Conservation (phyloP, 306 rosid genomes). For the Rosa multiflora region DNA sequence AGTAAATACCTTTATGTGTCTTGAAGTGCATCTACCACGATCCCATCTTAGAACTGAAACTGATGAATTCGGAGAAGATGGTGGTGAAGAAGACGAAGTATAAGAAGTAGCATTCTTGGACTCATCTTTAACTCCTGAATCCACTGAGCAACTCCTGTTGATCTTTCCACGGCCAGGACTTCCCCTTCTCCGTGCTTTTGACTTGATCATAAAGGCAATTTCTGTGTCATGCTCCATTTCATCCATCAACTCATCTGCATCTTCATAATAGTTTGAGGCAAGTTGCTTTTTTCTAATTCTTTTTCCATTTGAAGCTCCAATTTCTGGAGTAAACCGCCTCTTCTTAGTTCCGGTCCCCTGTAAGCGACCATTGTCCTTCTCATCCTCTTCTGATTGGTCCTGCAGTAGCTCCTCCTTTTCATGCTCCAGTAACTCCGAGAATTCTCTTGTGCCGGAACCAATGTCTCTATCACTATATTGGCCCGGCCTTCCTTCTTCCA, state of each 20-base stretch:
- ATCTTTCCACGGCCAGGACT: constrained; percentile 12
- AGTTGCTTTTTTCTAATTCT: constrained; percentile 25
- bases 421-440: constrained; percentile 14
- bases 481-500: constrained; percentile 24
- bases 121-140: constrained; percentile 7
- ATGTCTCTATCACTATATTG: constrained; percentile 21
- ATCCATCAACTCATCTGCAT: constrained; percentile 9
- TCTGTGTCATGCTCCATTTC: constrained; percentile 32
- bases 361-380: background rate
- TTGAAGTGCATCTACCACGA: constrained; percentile 4
- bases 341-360: constrained; percentile 22
- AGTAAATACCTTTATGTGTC: constrained; percentile 19
- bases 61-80: constrained; percentile 21
- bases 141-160: constrained; percentile 18
- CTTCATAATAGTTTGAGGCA: constrained; percentile 3
- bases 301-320: constrained; percentile 4
- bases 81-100: constrained; percentile 23
- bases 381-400: constrained; percentile 25
- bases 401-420: constrained; percentile 11
- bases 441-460: constrained; percentile 26
- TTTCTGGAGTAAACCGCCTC: constrained; percentile 11
- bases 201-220: constrained; percentile 20
- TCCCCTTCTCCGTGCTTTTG: constrained; percentile 40
- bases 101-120: constrained; percentile 5
- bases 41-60: background rate